Conservation (phyloP, 106 monocot genomes). For the Acorus gramineus region DNA sequence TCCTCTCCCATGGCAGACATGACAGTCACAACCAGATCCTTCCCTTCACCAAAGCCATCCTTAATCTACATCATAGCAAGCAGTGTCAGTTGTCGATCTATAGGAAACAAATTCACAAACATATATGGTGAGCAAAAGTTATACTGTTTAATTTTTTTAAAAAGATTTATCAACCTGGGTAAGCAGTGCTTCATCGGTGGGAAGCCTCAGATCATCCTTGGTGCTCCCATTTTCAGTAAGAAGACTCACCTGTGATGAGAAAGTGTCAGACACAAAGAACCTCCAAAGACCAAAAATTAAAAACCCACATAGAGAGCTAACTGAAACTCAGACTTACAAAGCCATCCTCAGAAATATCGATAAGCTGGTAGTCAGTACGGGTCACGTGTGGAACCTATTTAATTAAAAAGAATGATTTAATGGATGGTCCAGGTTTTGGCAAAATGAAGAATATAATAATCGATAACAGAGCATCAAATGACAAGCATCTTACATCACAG, state of each 20-base stretch:
- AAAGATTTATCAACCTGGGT: constrained; percentile 11
- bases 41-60: background rate
- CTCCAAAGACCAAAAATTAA: too few relatives aligned
- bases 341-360: constrained; percentile 34
- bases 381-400: constrained; percentile 26
- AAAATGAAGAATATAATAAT: constrained; percentile 1
- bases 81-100: too few relatives aligned
- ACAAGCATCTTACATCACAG: constrained; percentile 12
- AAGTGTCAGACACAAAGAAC: too few relatives aligned
- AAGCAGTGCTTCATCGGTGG: constrained; percentile 30
- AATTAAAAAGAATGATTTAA: too few relatives aligned
- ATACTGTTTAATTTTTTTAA: background rate
- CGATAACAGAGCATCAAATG: background rate
- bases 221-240: constrained; percentile 25
- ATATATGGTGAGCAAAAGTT: background rate
- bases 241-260: constrained; percentile 21
- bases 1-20: constrained; percentile 7
- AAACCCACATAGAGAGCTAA: background rate
- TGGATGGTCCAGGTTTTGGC: background rate
- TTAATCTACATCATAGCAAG: constrained; percentile 1
- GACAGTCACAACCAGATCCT: constrained; percentile 4
- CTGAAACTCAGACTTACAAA: constrained; percentile 17
- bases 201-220: constrained; percentile 32
- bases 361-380: constrained; percentile 35
- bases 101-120: too few relatives aligned